Percentiles rank a stretch among this genome's conserved stretches.
Conservation (phyloP, 331 rosid species). For the Acacia concinna region DNA sequence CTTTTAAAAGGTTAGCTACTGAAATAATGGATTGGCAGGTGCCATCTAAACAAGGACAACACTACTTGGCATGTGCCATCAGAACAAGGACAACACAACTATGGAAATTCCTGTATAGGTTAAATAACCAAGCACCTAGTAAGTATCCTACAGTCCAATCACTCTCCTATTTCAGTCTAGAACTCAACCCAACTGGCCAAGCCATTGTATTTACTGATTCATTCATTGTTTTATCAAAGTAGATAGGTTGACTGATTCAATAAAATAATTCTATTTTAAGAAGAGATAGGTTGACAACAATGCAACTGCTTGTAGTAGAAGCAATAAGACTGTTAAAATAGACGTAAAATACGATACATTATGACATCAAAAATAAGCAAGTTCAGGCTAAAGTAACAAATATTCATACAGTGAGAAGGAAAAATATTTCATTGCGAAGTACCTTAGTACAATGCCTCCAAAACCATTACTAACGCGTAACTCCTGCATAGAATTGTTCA, state of each 20-base stretch:
- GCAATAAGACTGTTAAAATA: slow-evolving; percentile 7
- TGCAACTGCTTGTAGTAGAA: background rate
- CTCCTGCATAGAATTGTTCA: slow-evolving; percentile 61
- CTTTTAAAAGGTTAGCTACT: slow-evolving; percentile 1
- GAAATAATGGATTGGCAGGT: background rate
- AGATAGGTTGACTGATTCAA: background rate
- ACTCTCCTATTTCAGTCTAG: background rate
- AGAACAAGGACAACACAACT: background rate
- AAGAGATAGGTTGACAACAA: slow-evolving; percentile 11
- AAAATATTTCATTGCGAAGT: slow-evolving; percentile 18
- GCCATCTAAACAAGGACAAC: background rate
- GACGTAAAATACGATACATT: slow-evolving; percentile 2
- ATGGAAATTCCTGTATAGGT: background rate
- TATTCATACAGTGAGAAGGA: slow-evolving; percentile 3
- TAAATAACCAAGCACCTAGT: background rate
- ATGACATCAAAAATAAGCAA: slow-evolving; percentile 8
- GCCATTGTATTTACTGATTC: background rate
- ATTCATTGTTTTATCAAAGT: slow-evolving; percentile 7
- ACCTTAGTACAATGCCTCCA: slow-evolving; percentile 93
- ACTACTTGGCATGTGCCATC: background rate
- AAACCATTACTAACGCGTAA: slow-evolving; percentile 87
- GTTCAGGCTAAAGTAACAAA: background rate
- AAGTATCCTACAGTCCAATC: background rate
- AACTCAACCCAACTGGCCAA: background rate
- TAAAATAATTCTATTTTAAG: background rate